These are phyloP conservation scores for Fusarium falciforme DNA, from an alignment of 2,329 filamentous ascomycete genomes.

Conservation along the genomic window DNA sequence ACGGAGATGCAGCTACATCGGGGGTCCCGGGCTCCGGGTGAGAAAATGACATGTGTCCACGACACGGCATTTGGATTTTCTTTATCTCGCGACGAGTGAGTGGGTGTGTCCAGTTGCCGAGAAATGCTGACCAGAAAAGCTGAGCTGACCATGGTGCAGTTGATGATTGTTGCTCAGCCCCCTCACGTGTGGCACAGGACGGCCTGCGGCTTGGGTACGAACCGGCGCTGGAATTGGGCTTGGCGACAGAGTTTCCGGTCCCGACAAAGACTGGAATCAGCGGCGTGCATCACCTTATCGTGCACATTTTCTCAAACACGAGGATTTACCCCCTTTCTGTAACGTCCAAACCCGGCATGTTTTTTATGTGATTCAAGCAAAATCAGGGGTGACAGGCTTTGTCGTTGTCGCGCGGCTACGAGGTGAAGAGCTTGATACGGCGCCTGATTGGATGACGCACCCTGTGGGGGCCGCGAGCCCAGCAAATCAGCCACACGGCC, in stretches of 20 bases:
- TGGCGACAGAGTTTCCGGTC: constrained; percentile 15
- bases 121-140: constrained; percentile 25
- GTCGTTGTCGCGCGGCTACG: constrained; percentile 46
- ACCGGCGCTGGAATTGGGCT: background rate
- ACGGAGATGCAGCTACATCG: background rate
- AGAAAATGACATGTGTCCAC: constrained; percentile 1
- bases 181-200: constrained; percentile 9
- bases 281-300: constrained; percentile 18
- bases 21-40: background rate
- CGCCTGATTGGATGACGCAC: constrained; percentile 25
- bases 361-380: constrained; percentile 11
- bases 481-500: constrained; percentile 44
- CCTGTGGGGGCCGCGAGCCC: constrained; percentile 27
- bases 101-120: constrained; percentile 14
- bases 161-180: constrained; percentile 26
- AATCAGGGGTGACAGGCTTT: constrained; percentile 16
- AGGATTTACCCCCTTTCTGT: constrained; percentile 23
- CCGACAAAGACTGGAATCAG: constrained; percentile 17
- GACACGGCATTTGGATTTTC: background rate
- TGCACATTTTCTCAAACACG: constrained; percentile 18
- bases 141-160: constrained; percentile 34
- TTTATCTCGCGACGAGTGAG: constrained; percentile 8
- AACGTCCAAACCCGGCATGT: constrained; percentile 14
- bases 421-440: constrained; percentile 12
- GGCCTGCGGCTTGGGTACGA: constrained; percentile 15